Base-by-base conservation (phyloP, 768 basidiomycete species). In the Chalciporus piperatus region DNA sequence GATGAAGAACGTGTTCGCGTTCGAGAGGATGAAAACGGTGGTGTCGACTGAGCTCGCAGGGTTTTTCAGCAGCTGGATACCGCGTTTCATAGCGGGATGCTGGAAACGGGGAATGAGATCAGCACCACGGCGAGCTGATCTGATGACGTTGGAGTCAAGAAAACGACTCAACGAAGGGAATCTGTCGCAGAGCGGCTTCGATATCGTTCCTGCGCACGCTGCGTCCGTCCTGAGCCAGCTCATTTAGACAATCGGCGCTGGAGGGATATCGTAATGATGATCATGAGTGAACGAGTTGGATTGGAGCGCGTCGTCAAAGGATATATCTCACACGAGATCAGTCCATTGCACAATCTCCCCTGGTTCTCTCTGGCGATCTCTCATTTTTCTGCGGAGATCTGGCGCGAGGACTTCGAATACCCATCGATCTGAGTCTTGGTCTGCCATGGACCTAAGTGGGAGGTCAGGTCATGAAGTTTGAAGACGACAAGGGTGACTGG, bases 31-130 rank as follows among this genome's bases (percentile, higher is more conserved):
- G 59, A 98, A 76, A 70, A 98, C 87, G 4, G 87, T 89, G 0
- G 83, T 81, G n/a, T 63, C 60, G 75, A 53, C 61, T 7, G 88
- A 83, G n/a, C 76, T 76, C 13, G 79, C 64, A 14, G 79, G 73
- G 4, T 76, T 73, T 66, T 97, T 92, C 54, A 96, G 77, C 3
- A 76, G 76, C 20, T 77, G 81, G n/a, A 96, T 84, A n/a, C 80
- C 92, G 19, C 95, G 89, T 52, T 84, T 78, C 93, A 98, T 97
- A 5, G 94, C 97, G 4, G 97, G 97, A 66, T 99, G 97, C 96
- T 99, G 4, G 39, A 27, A 4, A 19, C n/a, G 23, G 5, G n/a
- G 4, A 4, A 22, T 22, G 22, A n/a, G 35, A 37, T 37, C 35
- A 37, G 35, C n/a, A 37, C 10, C 32, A 5, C 13, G 4, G 45